A percentile compares a stretch with the other conserved stretches of the same genome.
Evolutionary conservation across 352 stramenopile genomes (phyloP).

Genomic region (Phytopythium aichiense): DNA sequence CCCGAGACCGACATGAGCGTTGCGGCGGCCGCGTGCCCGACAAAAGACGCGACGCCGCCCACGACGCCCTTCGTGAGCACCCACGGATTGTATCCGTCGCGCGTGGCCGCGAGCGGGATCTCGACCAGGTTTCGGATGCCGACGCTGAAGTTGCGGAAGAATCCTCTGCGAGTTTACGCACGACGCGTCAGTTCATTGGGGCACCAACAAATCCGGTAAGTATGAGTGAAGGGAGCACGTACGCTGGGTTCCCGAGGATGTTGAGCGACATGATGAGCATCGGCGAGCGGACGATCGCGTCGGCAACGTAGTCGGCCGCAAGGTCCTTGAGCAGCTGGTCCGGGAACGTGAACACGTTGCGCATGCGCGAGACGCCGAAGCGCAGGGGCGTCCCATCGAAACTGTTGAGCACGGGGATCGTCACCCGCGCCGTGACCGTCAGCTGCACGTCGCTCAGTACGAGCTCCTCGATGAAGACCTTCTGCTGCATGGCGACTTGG

Average conservation of each 20-base stretch:
- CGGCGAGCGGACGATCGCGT: conserved; percentile 72
- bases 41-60: conserved; percentile 61
- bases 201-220: neutral
- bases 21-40: conserved; percentile 65
- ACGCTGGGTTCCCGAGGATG: conserved; percentile 84
- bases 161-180: conserved; percentile 39
- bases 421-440: conserved; percentile 72
- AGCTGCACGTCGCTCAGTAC: conserved; percentile 53
- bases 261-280: conserved; percentile 84
- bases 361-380: conserved; percentile 49
- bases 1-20: conserved; percentile 71
- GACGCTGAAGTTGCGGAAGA: conserved; percentile 63
- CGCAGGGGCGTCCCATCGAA: conserved; percentile 74
- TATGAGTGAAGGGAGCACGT: conserved; percentile 18
- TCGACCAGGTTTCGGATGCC: conserved; percentile 76
- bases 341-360: conserved; percentile 65
- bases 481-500: conserved; percentile 36
- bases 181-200: neutral
- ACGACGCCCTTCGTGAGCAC: conserved; percentile 67
- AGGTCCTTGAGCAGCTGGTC: conserved; percentile 83
- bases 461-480: conserved; percentile 61
- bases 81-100: conserved; percentile 76
- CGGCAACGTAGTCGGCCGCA: conserved; percentile 76
- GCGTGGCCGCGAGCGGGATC: conserved; percentile 61
- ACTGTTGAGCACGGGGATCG: conserved; percentile 74